Base-by-base conservation (phyloP, 495 filamentous ascomycete genomes). In the Daldinia caldariorum region DNA sequence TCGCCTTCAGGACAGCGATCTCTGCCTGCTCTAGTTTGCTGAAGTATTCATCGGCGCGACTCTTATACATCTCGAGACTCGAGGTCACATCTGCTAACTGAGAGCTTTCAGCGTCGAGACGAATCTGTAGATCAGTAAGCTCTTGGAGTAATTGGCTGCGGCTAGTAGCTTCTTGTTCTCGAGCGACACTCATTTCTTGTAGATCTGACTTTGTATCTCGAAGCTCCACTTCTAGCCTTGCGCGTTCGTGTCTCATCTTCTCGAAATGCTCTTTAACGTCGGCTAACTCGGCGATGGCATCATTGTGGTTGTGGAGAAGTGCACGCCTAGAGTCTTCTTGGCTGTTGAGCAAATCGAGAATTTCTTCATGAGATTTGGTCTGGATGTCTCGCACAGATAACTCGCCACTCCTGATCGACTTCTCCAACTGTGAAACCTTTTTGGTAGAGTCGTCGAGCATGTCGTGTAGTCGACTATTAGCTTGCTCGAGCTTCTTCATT, bases 1-100 rank as follows among this genome's bases (percentile, higher is more conserved):
- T 89, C 49, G 95, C 94, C 79, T 97, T 97, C 64, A 99, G 86
- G 20, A 98, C 93, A 8, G 94, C 89, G 68, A 98, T 94, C 76
- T 99, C 95, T 14, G 95, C 95, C 76, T 97, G 94, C 76, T 99
- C 95, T 16, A 99, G 90, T 80, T 97, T 97, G 83, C 87, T 92
- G 82, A 97, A 99, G 73, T 99, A 99, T 76, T 99, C 95, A 76
- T 98, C 94, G 0, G 94, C 91, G 31, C 95, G 90, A 49, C 87
- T 88, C 86, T 97, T 98, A 85, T 98, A 99, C 29, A 97, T 81
- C 65, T 86, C 90, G 13, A 97, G 84, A 74, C 90, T 97, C 12
- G 94, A 91, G 14, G 87, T 87, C 16, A 97, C 87, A 74, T 99
- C 95, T 16, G 89, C 89, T 38, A 92, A 86, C 79, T 92, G 93